A percentile compares a stretch with the other conserved stretches of the same genome.
Evolutionary conservation across 805 yeast species (phyloP).

Genomic region (Saccharomyces paradoxus): DNA sequence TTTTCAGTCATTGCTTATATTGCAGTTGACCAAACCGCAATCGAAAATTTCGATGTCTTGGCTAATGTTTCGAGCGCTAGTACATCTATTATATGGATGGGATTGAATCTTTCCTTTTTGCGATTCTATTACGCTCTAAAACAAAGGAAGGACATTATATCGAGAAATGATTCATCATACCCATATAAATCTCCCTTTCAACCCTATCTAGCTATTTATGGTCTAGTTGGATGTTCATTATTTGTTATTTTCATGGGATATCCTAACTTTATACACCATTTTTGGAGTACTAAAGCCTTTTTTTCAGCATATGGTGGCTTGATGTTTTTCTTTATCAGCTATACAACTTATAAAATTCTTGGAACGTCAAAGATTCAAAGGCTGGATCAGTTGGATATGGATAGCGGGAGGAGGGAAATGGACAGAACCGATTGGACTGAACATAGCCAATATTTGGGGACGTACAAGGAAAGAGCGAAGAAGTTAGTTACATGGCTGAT

Average conservation of each 20-base stretch:
- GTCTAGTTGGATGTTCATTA: constrained; percentile 44
- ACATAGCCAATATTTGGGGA: constrained; percentile 37
- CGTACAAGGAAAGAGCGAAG: constrained; percentile 24
- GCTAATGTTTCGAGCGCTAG: constrained; percentile 64
- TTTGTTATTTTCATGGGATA: constrained; percentile 54
- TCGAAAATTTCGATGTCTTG: constrained; percentile 57
- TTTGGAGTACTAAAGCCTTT: constrained; percentile 56
- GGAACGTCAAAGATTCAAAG: constrained; percentile 59
- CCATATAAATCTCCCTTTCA: constrained; percentile 66
- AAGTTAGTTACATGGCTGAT: constrained; percentile 29
- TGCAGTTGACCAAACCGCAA: constrained; percentile 49
- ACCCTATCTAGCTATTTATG: constrained; percentile 59
- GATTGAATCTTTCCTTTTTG: constrained; percentile 57
- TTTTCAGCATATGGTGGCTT: constrained; percentile 59
- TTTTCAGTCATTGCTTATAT: constrained; percentile 56
- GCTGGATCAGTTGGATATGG: constrained; percentile 69
- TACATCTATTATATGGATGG: constrained; percentile 72
- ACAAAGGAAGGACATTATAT: constrained; percentile 54
- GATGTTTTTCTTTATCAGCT: constrained; percentile 44
- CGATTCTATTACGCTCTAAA: constrained; percentile 57
- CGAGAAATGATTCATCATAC: constrained; percentile 53
- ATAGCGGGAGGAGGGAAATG: constrained; percentile 75
- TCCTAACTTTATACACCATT: constrained; percentile 47
- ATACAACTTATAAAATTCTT: constrained; percentile 46
- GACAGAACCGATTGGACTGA: constrained; percentile 80